A percentile compares a stretch with the other conserved stretches of the same genome.
phyloP scores from a whole-genome alignment of 192 early-diverging fungal species.

The Glomus cerebriforme region DNA sequence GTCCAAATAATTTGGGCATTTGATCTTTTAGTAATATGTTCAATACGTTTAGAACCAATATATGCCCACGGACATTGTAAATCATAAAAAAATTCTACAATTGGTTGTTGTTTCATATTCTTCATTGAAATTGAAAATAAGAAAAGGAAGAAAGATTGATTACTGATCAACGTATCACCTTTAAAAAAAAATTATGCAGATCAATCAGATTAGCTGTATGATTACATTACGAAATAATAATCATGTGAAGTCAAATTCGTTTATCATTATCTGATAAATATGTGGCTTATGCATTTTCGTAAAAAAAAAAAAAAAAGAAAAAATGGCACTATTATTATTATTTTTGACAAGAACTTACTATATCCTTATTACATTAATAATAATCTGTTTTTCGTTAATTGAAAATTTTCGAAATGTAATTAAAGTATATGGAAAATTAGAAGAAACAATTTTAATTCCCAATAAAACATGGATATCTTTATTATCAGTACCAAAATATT shows the following conservation, averaged over 20 bases:
- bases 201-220: too few species aligned
- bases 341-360: background rate
- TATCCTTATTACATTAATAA: background rate
- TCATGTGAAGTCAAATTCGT: too few species aligned
- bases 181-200: too few species aligned
- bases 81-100: constrained; percentile 32
- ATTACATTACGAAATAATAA: too few species aligned
- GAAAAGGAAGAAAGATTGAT: too few species aligned
- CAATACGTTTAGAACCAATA: constrained; percentile 30
- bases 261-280: too few species aligned
- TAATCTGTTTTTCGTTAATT: background rate
- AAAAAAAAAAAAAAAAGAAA: background rate
- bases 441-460: background rate
- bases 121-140: too few species aligned
- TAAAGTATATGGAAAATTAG: background rate
- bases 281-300: too few species aligned
- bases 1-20: background rate
- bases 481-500: constrained; percentile 48
- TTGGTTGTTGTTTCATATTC: background rate
- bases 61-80: constrained; percentile 35
- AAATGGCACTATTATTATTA: background rate
- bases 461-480: background rate
- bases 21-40: constrained; percentile 8
- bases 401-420: background rate
- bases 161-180: too few species aligned